phyloP scores from a whole-genome alignment of 176 grass and related monocot genomes.

The Avena eriantha region DNA sequence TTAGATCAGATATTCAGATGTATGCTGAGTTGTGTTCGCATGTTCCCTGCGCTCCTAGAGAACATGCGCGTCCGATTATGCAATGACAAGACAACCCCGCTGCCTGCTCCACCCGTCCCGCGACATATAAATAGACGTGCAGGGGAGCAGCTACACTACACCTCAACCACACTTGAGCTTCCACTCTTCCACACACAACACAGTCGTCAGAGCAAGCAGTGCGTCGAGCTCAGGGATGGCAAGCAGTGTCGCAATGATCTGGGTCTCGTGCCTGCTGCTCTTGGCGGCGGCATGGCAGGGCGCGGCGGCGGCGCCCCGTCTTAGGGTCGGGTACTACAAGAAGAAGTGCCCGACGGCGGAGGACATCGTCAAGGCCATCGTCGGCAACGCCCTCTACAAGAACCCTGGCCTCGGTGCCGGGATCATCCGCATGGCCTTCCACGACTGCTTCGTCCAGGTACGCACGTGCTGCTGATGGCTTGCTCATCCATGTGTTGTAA shows the following conservation, averaged over 20 bases:
- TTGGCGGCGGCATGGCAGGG: slow-evolving; percentile 22
- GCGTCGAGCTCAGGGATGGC: background rate
- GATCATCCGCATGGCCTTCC: slow-evolving; percentile 70
- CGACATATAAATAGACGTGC: slow-evolving; percentile 10
- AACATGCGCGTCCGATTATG: background rate
- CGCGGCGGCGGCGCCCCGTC: background rate
- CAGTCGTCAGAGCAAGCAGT: background rate
- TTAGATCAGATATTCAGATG: background rate
- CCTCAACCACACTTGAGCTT: background rate
- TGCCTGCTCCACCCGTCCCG: background rate
- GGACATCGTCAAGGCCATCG: slow-evolving; percentile 28
- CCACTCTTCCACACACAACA: background rate
- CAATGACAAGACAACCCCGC: background rate
- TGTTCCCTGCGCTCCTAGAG: background rate
- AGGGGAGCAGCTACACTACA: background rate
- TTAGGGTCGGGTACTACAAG: slow-evolving; percentile 43
- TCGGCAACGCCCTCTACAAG: background rate
- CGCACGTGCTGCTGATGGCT: too few relatives aligned
- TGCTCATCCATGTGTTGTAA: background rate
- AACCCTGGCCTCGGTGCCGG: slow-evolving; percentile 60
- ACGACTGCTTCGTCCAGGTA: slow-evolving; percentile 81
- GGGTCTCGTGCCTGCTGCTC: slow-evolving; percentile 20
- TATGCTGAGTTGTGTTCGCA: background rate
- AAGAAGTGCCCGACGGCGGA: slow-evolving; percentile 50
- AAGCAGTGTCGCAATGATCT: background rate